phyloP scores from a whole-genome alignment of 495 filamentous ascomycete genomes.

The Neurospora cerealis region DNA sequence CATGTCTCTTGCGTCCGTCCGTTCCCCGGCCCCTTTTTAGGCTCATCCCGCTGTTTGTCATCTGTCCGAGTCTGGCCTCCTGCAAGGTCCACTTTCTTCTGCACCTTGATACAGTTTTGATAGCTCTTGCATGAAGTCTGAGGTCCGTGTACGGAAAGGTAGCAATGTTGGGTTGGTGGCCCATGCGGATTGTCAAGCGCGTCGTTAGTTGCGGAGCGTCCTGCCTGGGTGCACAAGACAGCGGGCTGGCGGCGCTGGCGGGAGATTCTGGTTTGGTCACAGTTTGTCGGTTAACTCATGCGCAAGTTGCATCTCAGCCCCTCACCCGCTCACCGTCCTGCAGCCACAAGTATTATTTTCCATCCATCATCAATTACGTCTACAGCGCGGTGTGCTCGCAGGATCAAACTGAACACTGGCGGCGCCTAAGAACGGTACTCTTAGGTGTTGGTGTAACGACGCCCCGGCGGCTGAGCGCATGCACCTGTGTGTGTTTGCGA shows the following conservation, averaged over 20 bases:
- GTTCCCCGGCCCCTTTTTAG: slow-evolving; percentile 13
- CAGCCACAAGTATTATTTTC: neutral
- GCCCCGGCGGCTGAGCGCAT: neutral
- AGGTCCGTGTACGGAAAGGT: neutral
- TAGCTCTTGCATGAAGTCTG: slow-evolving; percentile 6
- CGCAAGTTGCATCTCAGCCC: neutral
- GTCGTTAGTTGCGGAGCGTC: neutral
- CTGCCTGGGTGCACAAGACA: neutral
- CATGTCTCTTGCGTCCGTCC: slow-evolving; percentile 1
- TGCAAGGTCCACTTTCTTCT: slow-evolving; percentile 6
- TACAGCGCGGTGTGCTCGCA: neutral
- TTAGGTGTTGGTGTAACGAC: neutral
- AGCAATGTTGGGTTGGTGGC: neutral
- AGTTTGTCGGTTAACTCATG: neutral
- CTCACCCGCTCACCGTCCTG: neutral
- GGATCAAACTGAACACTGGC: neutral
- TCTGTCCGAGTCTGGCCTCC: slow-evolving; percentile 5
- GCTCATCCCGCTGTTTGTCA: slow-evolving; percentile 19
- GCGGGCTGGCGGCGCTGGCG: neutral
- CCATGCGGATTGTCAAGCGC: neutral
- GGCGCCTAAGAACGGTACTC: neutral
- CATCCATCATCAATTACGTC: neutral
- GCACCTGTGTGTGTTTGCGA: neutral
- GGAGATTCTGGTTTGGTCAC: neutral
- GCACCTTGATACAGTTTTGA: slow-evolving; percentile 14